Base-by-base conservation (phyloP, 2,329 filamentous ascomycete species). In the Claviceps paspali region DNA sequence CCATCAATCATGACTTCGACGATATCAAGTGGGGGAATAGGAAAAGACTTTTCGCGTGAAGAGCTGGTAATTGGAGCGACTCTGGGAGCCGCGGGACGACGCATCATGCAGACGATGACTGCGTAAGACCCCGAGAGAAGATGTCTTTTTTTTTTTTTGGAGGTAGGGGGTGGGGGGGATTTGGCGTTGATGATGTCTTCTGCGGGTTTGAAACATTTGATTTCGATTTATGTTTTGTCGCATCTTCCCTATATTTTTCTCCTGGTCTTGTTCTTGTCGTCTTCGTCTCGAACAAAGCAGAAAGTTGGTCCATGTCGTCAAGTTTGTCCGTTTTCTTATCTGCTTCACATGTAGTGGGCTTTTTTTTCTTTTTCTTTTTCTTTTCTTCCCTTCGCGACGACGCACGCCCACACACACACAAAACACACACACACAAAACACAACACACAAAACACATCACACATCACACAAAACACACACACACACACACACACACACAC, bases 1-100 rank as follows among this genome's bases (percentile, higher is more conserved):
- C 47, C 82, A 87, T 59, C 80, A 83, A 62, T 78, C 80, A 61
- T 85, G 66, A 65, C 51, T 41, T 46, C 46, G 43, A 44, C 42
- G 29, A 40, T 14, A 15, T 18, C n/a, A 18, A 33, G 18, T 33
- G 29, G 37, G 14, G 21, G 17, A 19, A 26, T n/a, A 18, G 28
- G 19, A 29, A 35, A 24, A 22, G 8, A 22, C 5, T 22, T 22
- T 15, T 33, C 21, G 21, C 29, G 30, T 22, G 15, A 32, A 21
- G 30, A 8, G 29, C 29, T 17, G 31, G 31, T 33, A 33, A 33
- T 4, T 33, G 31, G 24, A 29, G 17, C 26, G 24, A 35, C 12
- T 27, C 12, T 28, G 33, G 33, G 18, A 29, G 24, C 17, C 24
- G 24, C 23, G 15, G 24, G 33, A 35, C 10, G 33, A 35, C 14